Base-by-base conservation (phyloP, 768 basidiomycete species). In the Boletus coccyginus region DNA sequence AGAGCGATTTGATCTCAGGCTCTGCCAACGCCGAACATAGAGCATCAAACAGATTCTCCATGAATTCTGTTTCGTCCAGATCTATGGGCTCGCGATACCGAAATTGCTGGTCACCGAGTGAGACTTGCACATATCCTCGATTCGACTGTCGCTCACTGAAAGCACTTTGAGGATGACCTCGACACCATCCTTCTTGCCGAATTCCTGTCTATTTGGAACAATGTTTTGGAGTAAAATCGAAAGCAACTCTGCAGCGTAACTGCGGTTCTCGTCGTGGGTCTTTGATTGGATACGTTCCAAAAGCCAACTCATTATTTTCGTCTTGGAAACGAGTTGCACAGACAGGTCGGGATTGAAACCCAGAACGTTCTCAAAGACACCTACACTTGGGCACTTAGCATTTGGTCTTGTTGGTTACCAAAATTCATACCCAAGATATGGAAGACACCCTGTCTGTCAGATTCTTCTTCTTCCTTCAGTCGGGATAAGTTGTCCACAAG, bases 41-140 rank as follows among this genome's bases (percentile, higher is more conserved):
- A 0, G 86, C 73, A 68, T 98, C 92, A 67, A 98, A 98, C 5
- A 93, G 66, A 70, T 99, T 98, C 69, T 98, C 97, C 94, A 98
- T 95, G 72, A 94, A 98, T 70, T 99, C 97, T 6, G 85, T 79
- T 73, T 99, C 97, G 59, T 98, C 97, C 9, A 87, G 80, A 60
- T 94, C 87, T 0, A 76, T 75, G 14, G 96, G 96, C 66, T 98
- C 91, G 53, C 85, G 81, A 67, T 83, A 81, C 41, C 95, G 87
- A 69, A 88, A 98, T 85, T 89, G 88, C 94, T 97, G 21, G 31
- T 44, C 53, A 52, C 35, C 43, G 5, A 47, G 38, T 64, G 58
- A 61, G 61, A 54, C 49, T 41, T 52, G 44, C 31, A 35, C 50
- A 63, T 40, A 32, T 38, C 45, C 44, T 24, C 33, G 31, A 50